These are phyloP conservation scores for Pichia heedii DNA, from an alignment of 805 yeast species.

Conservation along the genomic window DNA sequence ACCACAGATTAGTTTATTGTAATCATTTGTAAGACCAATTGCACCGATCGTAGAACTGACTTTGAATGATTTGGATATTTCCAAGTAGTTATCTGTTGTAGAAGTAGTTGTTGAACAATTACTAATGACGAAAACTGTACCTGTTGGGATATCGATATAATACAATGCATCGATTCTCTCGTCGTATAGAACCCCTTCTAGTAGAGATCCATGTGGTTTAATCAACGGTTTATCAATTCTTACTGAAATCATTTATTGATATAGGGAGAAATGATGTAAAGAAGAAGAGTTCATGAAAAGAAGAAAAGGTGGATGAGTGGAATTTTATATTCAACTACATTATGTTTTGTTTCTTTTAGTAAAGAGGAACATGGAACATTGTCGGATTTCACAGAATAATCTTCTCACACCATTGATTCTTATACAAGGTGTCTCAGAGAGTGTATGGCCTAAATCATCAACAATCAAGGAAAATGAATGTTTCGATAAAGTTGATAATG, in stretches of 20 bases:
- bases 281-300: neutral
- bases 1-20: constrained; percentile 49
- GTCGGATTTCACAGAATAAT: constrained; percentile 27
- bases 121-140: constrained; percentile 23
- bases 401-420: constrained; percentile 33
- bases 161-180: constrained; percentile 42
- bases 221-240: too few relatives aligned
- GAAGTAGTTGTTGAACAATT: neutral
- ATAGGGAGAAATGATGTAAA: too few relatives aligned
- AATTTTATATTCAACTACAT: too few relatives aligned
- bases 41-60: constrained; percentile 53
- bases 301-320: too few relatives aligned
- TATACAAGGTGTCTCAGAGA: constrained; percentile 31
- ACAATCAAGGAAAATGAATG: neutral
- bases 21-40: constrained; percentile 54
- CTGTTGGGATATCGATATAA: constrained; percentile 39
- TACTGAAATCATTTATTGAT: too few relatives aligned
- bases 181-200: constrained; percentile 64
- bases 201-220: constrained; percentile 34
- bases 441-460: constrained; percentile 1
- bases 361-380: constrained; percentile 35
- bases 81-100: constrained; percentile 10
- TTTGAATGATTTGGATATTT: constrained; percentile 27
- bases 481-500: constrained; percentile 5
- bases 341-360: too few relatives aligned